A percentile compares a stretch with the other conserved stretches of the same genome.
Evolutionary conservation across 2,329 filamentous ascomycete species (phyloP).

Genomic region (Onygena corvina): DNA sequence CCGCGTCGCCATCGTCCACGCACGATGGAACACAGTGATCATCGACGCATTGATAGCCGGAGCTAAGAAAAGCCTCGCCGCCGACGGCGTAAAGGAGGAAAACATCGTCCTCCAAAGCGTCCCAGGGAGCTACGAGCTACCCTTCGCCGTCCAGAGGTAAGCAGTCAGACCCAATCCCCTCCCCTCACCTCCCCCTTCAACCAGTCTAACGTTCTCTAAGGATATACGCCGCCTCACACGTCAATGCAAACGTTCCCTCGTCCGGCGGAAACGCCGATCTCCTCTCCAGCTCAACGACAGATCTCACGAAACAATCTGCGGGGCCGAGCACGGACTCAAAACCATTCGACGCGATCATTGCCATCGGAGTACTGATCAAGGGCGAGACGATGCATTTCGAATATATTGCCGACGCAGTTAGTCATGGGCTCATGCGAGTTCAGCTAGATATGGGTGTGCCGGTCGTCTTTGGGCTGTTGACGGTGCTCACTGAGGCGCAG

Average conservation of each 20-base stretch:
- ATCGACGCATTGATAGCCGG: slow-evolving; percentile 77
- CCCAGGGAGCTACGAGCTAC: slow-evolving; percentile 88
- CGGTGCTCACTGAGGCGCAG: slow-evolving; percentile 78
- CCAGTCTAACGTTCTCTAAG: slow-evolving; percentile 32
- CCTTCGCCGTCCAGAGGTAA: slow-evolving; percentile 76
- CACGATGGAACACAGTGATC: slow-evolving; percentile 83
- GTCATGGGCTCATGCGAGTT: slow-evolving; percentile 85
- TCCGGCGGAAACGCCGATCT: slow-evolving; percentile 38
- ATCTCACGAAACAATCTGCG: slow-evolving; percentile 44
- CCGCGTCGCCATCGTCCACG: slow-evolving; percentile 89
- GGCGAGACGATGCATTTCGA: slow-evolving; percentile 99
- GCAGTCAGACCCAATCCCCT: slow-evolving; percentile 16
- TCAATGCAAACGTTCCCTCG: slow-evolving; percentile 47
- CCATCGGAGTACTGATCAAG: slow-evolving; percentile 93
- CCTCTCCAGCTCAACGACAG: slow-evolving; percentile 51
- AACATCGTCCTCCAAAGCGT: slow-evolving; percentile 86
- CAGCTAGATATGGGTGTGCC: slow-evolving; percentile 81
- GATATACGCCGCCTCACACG: slow-evolving; percentile 72
- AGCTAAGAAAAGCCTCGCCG: slow-evolving; percentile 62
- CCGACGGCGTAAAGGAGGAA: slow-evolving; percentile 68
- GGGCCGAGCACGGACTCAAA: slow-evolving; percentile 30
- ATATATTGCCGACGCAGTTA: slow-evolving; percentile 87
- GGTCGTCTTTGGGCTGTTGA: slow-evolving; percentile 84
- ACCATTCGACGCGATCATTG: slow-evolving; percentile 87
- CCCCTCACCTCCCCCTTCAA: not conserved